phyloP scores from a whole-genome alignment of 345 rosid genomes.

The Punica granatum region DNA sequence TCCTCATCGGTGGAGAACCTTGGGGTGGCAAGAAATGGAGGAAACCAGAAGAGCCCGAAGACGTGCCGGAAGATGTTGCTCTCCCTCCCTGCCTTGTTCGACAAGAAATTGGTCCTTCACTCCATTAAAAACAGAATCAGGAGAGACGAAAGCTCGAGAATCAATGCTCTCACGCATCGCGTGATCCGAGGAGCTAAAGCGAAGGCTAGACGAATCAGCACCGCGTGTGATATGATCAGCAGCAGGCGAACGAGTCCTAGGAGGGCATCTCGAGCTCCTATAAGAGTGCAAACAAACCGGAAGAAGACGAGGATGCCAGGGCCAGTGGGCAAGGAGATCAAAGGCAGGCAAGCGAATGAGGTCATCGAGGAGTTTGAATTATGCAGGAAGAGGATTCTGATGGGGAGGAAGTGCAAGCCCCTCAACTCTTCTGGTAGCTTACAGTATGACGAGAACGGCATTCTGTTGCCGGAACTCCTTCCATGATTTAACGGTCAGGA shows the following conservation, averaged over 20 bases:
- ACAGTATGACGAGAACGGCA: conserved; percentile 36
- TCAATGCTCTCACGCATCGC: background rate
- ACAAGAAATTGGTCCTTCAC: background rate
- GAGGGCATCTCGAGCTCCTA: background rate
- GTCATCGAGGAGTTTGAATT: conserved; percentile 23
- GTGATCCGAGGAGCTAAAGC: background rate
- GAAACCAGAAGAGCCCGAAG: background rate
- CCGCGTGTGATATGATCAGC: background rate
- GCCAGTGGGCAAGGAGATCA: background rate
- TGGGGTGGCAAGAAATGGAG: background rate
- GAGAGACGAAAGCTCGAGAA: background rate
- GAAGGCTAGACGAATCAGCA: background rate
- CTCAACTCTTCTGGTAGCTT: conserved; percentile 31
- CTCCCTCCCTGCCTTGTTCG: background rate
- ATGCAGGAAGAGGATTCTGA: conserved; percentile 69
- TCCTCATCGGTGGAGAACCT: background rate
- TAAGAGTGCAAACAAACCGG: background rate
- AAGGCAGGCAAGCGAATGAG: background rate
- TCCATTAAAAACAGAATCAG: background rate
- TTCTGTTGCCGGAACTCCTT: conserved; percentile 30
- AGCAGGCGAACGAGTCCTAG: background rate
- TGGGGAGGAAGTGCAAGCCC: conserved; percentile 61
- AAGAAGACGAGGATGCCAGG: background rate
- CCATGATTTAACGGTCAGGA: conserved; percentile 1
- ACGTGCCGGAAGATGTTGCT: background rate